Base-by-base conservation (phyloP, 495 filamentous ascomycete species). In the Recurvomyces mirabilis region DNA sequence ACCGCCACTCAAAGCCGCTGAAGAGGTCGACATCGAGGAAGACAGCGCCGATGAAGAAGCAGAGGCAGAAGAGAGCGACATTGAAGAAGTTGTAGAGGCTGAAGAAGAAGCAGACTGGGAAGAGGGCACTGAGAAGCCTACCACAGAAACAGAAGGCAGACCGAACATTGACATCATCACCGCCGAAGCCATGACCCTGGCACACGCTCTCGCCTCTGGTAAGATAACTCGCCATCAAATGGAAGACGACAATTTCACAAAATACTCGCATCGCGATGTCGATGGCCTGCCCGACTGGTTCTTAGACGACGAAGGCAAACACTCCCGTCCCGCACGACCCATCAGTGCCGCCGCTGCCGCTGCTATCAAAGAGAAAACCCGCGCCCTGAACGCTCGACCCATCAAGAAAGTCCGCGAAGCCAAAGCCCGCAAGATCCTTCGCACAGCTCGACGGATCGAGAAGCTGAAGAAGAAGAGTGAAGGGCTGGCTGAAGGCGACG, bases 381-480 rank as follows among this genome's bases (percentile, higher is more conserved):
- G 88, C 4, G 87, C 93, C 1, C 75, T 94, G 49, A 99, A 99
- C 60, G 91, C 89, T 11, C 78, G 91, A 26, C 91, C 91, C 0
- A 96, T 96, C 75, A 99, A 99, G 78, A 99, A 99, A 69, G 91
- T 99, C 15, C 79, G 84, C 52, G 91, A 99, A 62, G 91, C 91
- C 18, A 86, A 88, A 65, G 88, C 85, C 23, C 72, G 91, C 32
- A 96, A 96, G 75, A 95, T 94, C 72, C 82, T 94, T 62, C 93
- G 91, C 73, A 82, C 87, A 17, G 87, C 84, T 0, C 82, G 89
- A 66, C 70, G 73, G 43, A 63, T 99, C 32, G 93, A 96, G 74
- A 93, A 93, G 66, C 67, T 96, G 51, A 78, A 83, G 62, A 94
- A 93, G 78, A 96, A 96, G 77, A 84, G 80, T 6, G 86, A 87